Base-by-base conservation (phyloP, 805 yeast genomes). In the Blastobotrys muscicola region DNA sequence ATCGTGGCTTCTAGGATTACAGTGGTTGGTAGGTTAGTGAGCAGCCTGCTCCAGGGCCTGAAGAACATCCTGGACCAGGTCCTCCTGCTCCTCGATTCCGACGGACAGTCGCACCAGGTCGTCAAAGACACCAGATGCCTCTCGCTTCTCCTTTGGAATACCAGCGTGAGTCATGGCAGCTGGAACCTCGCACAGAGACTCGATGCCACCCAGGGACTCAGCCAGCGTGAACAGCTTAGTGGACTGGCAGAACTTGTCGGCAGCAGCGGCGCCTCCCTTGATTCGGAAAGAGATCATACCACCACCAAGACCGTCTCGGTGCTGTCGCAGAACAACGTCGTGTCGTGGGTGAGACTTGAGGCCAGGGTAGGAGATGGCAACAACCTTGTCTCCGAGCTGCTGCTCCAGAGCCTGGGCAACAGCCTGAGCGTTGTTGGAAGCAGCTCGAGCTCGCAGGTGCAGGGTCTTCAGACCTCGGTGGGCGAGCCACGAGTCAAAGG, bases 121-220 rank as follows among this genome's bases (percentile, higher is more conserved):
- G 57, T 84, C 94, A 54, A 59, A 82, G 38, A 85, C 92, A 50
- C 94, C 94, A 47, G 78, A 73, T 42, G 77, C 74, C 66, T 82
- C 90, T 67, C 94, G 78, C 56, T 76, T 80, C 43, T 70, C 84
- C 61, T 71, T 70, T 58, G 92, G 86, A 62, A 85, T 85, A 60
- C 94, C 94, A 44, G 90, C 92, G 57, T 85, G 95, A 55, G 95
- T 85, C 95, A 85, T 85, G 45, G 78, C 76, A 38, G 94, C 92
- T 35, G 95, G 95, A 39, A 85, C 89, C 66, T 85, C 94, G 51
- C 83, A 67, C 57, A 85, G 70, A 7, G 89, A 80, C 69, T 85
- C 95, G 50, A 85, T 80, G 54, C 95, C 95, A 53, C 95, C 95
- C 49, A 85, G 74, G 14, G 94, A 84, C 68, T 86, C 95, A 45